A percentile compares a stretch with the other conserved stretches of the same genome.
Conservation (phyloP, 805 yeast genomes). For the Candida vaughaniae region DNA sequence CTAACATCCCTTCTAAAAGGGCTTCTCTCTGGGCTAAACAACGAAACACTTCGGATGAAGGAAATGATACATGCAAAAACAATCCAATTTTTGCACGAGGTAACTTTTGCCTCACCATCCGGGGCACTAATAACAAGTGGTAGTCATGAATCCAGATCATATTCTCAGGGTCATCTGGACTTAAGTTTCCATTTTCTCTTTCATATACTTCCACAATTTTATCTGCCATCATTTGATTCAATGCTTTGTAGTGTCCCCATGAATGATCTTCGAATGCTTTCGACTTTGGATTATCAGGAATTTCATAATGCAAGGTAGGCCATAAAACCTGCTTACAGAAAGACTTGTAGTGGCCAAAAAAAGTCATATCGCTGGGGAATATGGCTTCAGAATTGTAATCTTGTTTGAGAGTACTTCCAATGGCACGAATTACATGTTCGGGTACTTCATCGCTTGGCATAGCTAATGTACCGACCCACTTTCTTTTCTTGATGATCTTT, state of each 20-base stretch:
- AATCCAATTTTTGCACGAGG: conserved; percentile 90
- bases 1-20: conserved; percentile 78
- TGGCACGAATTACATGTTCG: conserved; percentile 49
- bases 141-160: conserved; percentile 93
- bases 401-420: conserved; percentile 44
- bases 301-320: conserved; percentile 93
- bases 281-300: conserved; percentile 91
- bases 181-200: conserved; percentile 47
- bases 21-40: conserved; percentile 85
- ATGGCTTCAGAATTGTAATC: conserved; percentile 65
- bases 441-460: conserved; percentile 88
- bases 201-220: conserved; percentile 60
- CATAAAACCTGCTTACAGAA: conserved; percentile 93
- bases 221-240: conserved; percentile 81
- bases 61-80: conserved; percentile 91
- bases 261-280: conserved; percentile 95
- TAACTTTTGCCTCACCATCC: conserved; percentile 69
- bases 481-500: conserved; percentile 34
- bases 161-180: conserved; percentile 50
- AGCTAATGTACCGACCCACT: conserved; percentile 91
- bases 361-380: conserved; percentile 71
- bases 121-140: conserved; percentile 83
- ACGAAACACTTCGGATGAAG: conserved; percentile 91
- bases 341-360: conserved; percentile 86
- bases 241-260: conserved; percentile 76